These are phyloP conservation scores for Epichloe hybrida DNA, from an alignment of 2,329 filamentous ascomycete genomes.

Conservation along the genomic window DNA sequence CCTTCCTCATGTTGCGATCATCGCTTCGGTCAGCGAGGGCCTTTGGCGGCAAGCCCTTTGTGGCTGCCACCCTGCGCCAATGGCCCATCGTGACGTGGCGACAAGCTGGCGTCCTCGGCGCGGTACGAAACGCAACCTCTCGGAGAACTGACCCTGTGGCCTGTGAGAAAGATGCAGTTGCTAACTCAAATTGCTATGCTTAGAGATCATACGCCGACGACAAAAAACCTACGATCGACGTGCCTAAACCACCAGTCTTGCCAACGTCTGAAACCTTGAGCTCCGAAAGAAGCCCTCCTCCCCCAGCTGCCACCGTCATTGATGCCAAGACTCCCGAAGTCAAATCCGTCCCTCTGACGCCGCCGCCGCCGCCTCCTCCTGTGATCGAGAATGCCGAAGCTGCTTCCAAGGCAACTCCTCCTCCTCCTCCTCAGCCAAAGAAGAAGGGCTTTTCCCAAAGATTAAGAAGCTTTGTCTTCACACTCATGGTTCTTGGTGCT, in stretches of 20 bases:
- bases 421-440: conserved; percentile 26
- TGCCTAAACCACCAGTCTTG: conserved; percentile 36
- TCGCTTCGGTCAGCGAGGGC: conserved; percentile 52
- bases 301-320: conserved; percentile 23
- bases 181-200: background rate
- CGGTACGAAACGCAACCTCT: conserved; percentile 15
- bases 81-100: conserved; percentile 33
- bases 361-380: conserved; percentile 6
- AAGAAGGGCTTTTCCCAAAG: conserved; percentile 56
- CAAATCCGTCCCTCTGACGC: conserved; percentile 20
- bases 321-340: conserved; percentile 5
- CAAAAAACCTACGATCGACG: conserved; percentile 35
- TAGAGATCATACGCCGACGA: conserved; percentile 45
- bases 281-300: conserved; percentile 29
- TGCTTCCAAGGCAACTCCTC: conserved; percentile 10
- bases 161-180: background rate
- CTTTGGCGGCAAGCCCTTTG: conserved; percentile 40
- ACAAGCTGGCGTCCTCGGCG: conserved; percentile 17
- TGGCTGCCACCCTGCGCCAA: conserved; percentile 42
- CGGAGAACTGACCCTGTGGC: background rate
- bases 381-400: background rate
- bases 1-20: conserved; percentile 54
- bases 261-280: conserved; percentile 41
- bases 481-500: conserved; percentile 60
- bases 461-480: conserved; percentile 64